Percentiles rank a stretch among this genome's conserved stretches.
These are phyloP conservation scores for Dryas drummondii DNA, from an alignment of 306 rosid genomes.

Conservation along the genomic window DNA sequence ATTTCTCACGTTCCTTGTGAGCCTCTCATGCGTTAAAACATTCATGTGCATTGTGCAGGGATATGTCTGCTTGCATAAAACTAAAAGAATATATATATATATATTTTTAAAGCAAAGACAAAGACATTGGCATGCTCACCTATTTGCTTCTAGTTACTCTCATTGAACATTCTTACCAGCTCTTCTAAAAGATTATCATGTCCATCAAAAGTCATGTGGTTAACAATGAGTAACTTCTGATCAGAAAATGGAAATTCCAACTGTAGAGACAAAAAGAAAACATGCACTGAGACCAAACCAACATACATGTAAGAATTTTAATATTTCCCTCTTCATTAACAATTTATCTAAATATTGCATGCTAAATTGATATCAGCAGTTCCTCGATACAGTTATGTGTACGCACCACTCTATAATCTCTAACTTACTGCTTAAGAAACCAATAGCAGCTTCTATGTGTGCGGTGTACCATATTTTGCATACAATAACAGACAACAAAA, in stretches of 20 bases:
- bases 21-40: background rate
- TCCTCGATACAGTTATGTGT: background rate
- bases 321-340: background rate
- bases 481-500: background rate
- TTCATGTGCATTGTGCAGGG: no score
- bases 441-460: background rate
- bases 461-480: no score
- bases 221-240: slow-evolving; percentile 12
- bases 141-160: slow-evolving; percentile 52
- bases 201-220: slow-evolving; percentile 21
- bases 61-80: background rate
- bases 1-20: background rate
- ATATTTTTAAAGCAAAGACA: background rate
- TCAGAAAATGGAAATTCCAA: background rate
- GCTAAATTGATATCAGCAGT: background rate
- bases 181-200: slow-evolving; percentile 55
- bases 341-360: background rate
- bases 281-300: background rate
- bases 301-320: background rate
- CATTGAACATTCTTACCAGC: slow-evolving; percentile 42
- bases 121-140: slow-evolving; percentile 26
- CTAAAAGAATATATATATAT: background rate
- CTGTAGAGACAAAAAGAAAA: background rate
- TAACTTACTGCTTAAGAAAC: background rate
- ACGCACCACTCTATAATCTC: background rate